Percentiles rank a stretch among this genome's conserved stretches.
phyloP scores from a whole-genome alignment of 1,139 yeast genomes.

The Scheffersomyces illinoinensis region DNA sequence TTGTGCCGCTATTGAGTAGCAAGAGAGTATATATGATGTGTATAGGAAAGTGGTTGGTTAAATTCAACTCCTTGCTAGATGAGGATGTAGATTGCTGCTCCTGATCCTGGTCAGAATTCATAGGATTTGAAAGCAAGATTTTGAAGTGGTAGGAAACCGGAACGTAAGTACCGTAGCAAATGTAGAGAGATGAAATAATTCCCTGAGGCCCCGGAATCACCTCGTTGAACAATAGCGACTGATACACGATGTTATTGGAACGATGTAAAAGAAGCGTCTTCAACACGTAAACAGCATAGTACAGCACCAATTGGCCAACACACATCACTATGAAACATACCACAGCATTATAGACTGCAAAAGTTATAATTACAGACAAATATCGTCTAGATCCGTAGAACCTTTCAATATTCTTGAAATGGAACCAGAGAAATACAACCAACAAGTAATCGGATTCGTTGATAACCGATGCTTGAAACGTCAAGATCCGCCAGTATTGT shows the following conservation, averaged over 20 bases:
- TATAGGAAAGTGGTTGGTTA: conserved; percentile 61
- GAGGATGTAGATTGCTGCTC: conserved; percentile 12
- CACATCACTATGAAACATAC: conserved; percentile 37
- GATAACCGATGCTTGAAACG: conserved; percentile 57
- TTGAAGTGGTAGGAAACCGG: conserved; percentile 66
- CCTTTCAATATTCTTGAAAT: conserved; percentile 64
- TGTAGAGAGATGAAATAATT: conserved; percentile 56
- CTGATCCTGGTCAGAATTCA: not conserved
- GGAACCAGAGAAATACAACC: conserved; percentile 52
- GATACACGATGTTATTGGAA: conserved; percentile 12
- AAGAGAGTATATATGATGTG: conserved; percentile 55
- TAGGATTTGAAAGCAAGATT: conserved; percentile 35
- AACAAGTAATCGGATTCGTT: conserved; percentile 69
- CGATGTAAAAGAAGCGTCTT: conserved; percentile 5
- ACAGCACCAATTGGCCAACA: conserved; percentile 36
- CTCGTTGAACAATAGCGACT: conserved; percentile 35
- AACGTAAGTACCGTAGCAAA: conserved; percentile 55
- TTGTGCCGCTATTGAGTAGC: conserved; percentile 53
- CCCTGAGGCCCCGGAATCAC: conserved; percentile 65
- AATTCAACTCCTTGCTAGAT: conserved; percentile 29
- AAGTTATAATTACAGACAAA: conserved; percentile 35
- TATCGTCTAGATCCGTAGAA: conserved; percentile 63
- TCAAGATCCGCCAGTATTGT: conserved; percentile 67
- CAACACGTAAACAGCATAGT: conserved; percentile 28
- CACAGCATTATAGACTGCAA: conserved; percentile 36